Evolutionary conservation across 305 asterid genomes (phyloP), one percentile per base, ranked within the genome.

Genomic region (Fraxinus latifolia): DNA sequence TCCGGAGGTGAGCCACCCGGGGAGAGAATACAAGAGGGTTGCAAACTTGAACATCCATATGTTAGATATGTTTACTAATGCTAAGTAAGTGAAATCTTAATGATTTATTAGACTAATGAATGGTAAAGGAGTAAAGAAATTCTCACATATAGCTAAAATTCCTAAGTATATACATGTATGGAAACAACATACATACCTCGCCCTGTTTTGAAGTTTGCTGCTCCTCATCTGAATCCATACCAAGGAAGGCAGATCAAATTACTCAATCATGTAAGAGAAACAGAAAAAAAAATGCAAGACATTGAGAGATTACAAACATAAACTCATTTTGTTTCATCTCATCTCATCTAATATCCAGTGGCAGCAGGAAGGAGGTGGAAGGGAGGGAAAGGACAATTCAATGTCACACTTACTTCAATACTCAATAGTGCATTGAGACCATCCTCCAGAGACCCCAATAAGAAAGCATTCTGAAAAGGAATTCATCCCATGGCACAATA

Each of bases 191-290:
- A 77, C 91, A 67, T 89, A 96, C 99, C 99, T 96, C 81, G 87
- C 98, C 74, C 99, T 92, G 88, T 90, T 96, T 84, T 94, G 99
- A 81, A 96, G 97, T 91, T 92, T 96, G 89, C 98, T 88, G 82
- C 97, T 97, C 47, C 99, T 92, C 90, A 94, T 87, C 99, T 94
- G 94, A 84, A 90, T 86, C 81, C 82, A 27, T 82, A 81, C 34
- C 80, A 70, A 82, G 73, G 58, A 74, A 50, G 80, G 62, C 32
- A 53, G 1, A 7, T 31, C 29, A 77, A 37, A 79, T 68, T 21
- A 36, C 70, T 78, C 37, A 60, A 80, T 47, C 70, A 70, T 73
- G 74, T 12, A 67, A 65, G 77, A 15, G 68, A 27, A 77, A 77
- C 21, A 9, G 60, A 72, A 67, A 72, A 67, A 72, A 77, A 32